Conservation (phyloP, 495 filamentous ascomycete species). For the Xanthoparmelia taractica region DNA sequence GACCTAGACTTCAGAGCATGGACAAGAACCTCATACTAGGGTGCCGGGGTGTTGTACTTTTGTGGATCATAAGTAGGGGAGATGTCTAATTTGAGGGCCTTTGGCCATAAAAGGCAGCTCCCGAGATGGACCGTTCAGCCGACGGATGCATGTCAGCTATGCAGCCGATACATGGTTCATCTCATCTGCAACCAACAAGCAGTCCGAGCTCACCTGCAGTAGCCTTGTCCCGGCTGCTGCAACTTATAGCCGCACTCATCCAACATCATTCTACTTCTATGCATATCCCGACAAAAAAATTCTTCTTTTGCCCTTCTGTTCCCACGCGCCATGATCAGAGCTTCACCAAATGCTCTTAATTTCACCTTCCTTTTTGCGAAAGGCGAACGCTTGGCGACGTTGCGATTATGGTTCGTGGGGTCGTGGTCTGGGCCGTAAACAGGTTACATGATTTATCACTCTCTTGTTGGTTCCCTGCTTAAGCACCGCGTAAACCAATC, state of each 20-base stretch:
- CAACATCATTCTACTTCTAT: neutral
- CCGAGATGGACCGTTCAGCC: neutral
- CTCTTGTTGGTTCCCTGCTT: no score
- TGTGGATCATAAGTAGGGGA: no score
- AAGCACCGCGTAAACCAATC: no score
- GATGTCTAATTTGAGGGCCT: neutral
- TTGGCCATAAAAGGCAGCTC: neutral
- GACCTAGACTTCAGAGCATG: no score
- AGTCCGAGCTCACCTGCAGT: conserved; percentile 1
- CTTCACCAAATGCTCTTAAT: neutral
- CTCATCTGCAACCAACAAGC: neutral
- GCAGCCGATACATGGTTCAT: neutral
- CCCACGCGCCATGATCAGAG: neutral
- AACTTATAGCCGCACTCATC: neutral
- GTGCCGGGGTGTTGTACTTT: no score
- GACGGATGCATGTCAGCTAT: neutral
- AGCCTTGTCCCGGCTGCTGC: neutral
- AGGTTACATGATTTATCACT: no score
- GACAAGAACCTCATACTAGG: neutral
- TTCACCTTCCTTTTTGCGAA: neutral
- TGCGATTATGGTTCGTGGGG: neutral
- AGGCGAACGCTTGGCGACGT: neutral
- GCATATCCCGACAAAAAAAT: neutral
- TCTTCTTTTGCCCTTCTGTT: neutral
- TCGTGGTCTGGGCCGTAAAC: neutral